Base-by-base conservation (phyloP, 352 stramenopile species). In the Elongisporangium prolatum region DNA sequence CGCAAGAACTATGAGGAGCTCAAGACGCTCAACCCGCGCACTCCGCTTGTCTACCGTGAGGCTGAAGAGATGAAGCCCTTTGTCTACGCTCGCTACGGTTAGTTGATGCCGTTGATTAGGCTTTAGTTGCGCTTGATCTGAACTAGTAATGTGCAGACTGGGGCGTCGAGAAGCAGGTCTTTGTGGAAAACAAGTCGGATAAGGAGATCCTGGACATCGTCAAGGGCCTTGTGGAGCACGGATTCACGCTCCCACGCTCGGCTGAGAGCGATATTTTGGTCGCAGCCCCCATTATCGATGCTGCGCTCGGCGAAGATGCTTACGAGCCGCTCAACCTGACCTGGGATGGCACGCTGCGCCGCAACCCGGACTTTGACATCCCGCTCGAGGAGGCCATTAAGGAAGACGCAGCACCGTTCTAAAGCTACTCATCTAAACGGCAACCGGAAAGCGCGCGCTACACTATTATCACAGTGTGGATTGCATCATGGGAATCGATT, bases 41-140 rank as follows among this genome's bases (percentile, higher is more conserved):
- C 84, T 57, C 86, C 86, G 21, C 85, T 95, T 56, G 74, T 95
- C 52, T 95, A 95, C 75, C 79, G 86, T 50, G 86, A 95, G 55
- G 84, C 81, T n/a, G 84, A 93, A 48, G 86, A 91, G 57, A 88
- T 93, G 72, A 72, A 93, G 57, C 86, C 86, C n/a, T 95, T 95
- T 60, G 80, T 95, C 53, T 93, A 95, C 75, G 86, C 80, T 7
- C 83, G 86, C 25, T 95, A 82, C 56, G 78, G 78, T 88, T 61
- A 52, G 73, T 60, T 22, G n/a, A 50, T 17, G 18, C 11, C 40
- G 14, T 11, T 57, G 22, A 6, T 13, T 13, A 2, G 17, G 20
- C 37, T 25, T 24, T 2, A 24, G 44, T 52, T n/a, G n/a, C 2
- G 50, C 16, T 24, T n/a, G 20, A 21, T 21, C 8, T 61, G 22